Conservation (phyloP, 352 stramenopile genomes). For the Aphanomyces stellatus region DNA sequence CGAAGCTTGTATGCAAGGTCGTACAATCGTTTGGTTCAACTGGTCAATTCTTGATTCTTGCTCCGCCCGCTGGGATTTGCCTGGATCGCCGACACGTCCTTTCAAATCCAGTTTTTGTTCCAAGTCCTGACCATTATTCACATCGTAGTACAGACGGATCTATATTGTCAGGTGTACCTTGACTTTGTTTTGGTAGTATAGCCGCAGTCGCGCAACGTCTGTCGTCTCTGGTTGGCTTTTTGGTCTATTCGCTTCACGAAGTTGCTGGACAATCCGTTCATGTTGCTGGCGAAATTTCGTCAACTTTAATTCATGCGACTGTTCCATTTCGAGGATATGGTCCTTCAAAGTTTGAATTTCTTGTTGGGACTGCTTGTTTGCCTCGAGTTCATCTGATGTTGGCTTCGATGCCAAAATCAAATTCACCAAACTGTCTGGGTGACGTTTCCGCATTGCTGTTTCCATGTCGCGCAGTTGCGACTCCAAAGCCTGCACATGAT, state of each 20-base stretch:
- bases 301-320: conserved; percentile 45
- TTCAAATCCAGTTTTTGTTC: conserved; percentile 10
- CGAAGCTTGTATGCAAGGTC: background rate
- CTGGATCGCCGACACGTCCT: too few species aligned
- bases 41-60: background rate
- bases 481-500: conserved; percentile 38
- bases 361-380: conserved; percentile 31
- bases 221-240: conserved; percentile 2
- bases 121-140: too few species aligned
- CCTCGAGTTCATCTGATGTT: conserved; percentile 53
- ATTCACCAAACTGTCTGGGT: conserved; percentile 72
- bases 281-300: conserved; percentile 70
- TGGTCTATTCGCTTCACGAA: conserved; percentile 28
- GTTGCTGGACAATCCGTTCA: conserved; percentile 62
- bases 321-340: conserved; percentile 44
- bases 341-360: conserved; percentile 34
- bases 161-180: conserved; percentile 1
- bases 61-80: background rate
- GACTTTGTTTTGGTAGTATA: background rate
- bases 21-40: background rate
- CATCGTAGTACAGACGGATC: too few species aligned
- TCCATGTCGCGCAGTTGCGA: conserved; percentile 54
- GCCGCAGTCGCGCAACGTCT: background rate
- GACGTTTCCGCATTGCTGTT: conserved; percentile 57
- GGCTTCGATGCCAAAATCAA: conserved; percentile 64